Evolutionary conservation across 352 stramenopile species (phyloP), one percentile per base, ranked within the genome.

Genomic region (Phytopythium cucurbitacearum): DNA sequence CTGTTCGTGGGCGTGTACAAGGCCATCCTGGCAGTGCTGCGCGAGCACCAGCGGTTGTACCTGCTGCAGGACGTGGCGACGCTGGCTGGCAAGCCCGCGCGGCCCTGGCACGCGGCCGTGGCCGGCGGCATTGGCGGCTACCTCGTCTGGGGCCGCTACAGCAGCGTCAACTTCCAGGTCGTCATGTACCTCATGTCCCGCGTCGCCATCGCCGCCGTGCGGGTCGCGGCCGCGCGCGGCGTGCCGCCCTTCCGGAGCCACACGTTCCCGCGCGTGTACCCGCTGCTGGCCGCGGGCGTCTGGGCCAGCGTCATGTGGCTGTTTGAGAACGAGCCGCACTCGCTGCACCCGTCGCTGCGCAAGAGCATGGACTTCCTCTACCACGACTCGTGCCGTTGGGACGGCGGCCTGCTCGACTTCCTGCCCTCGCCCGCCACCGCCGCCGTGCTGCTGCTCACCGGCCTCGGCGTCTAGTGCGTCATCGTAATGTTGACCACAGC

Each of bases 301-400:
- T 96, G 86, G 86, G 82, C 68, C 34, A 57, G 70, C 7, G 82
- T 94, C 53, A 93, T 96, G 80, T 96, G 80, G 80, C 68, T 94
- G 16, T 96, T 90, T 62, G 86, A 96, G 66, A 93, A 88, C 66
- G 75, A 96, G 46, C 69, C 73, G 39, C 32, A 69, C n/a, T 69
- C 67, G 59, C 68, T 96, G 49, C 86, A 96, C 55, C 65, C 80
- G 37, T 94, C 83, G 40, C 71, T 96, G 40, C 76, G 76, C 41
- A 87, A 84, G 66, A 94, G 84, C 63, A 96, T 96, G 86, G 79
- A 94, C 47, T 96, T 90, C 60, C 67, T 94, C 10, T 96, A 96
- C 68, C 77, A 92, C 58, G 78, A 94, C 54, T 90, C 84, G 28
- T 94, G 85, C 43, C 71, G 65, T 51, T 93, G 79, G 83, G 67